Percentiles rank a stretch among this genome's conserved stretches.
These are phyloP conservation scores for Pyrenochaeta sp. DNA, from an alignment of 2,329 filamentous ascomycete species.

Conservation along the genomic window DNA sequence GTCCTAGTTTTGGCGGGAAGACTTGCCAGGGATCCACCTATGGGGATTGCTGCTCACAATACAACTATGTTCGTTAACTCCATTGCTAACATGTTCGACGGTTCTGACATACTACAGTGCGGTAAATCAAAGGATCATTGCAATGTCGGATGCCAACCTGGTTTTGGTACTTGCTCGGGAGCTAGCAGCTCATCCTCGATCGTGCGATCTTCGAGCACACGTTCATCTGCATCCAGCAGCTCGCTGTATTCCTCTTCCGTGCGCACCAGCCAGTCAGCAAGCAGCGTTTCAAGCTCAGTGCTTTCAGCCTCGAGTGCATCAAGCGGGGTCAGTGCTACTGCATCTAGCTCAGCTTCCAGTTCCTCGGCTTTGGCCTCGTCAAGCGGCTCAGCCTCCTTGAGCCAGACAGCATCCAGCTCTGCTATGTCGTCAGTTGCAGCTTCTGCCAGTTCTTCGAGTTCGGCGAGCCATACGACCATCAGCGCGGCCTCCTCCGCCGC, in stretches of 20 bases:
- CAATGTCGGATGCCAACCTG: background rate
- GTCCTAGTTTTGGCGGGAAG: background rate
- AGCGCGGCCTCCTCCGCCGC: background rate
- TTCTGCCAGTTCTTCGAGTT: no score
- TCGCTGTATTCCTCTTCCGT: background rate
- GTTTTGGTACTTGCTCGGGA: background rate
- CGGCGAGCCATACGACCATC: no score
- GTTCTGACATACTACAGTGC: background rate
- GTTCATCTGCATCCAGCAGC: background rate
- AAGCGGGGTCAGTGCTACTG: background rate
- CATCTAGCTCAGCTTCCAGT: background rate
- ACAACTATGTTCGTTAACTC: background rate
- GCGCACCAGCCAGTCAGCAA: background rate
- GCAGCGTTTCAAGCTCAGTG: background rate
- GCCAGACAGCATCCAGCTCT: background rate
- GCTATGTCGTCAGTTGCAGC: background rate
- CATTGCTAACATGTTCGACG: no score
- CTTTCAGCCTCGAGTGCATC: background rate
- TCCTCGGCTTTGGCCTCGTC: no score
- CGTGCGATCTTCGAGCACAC: background rate
- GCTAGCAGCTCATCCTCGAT: background rate
- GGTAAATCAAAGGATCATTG: background rate
- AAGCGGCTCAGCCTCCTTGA: background rate
- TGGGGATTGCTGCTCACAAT: conserved; percentile 1
- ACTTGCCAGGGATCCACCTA: background rate